These are phyloP conservation scores for sorghum (Sorghum bicolor) DNA, from an alignment of 176 grass and related monocot genomes.

Conservation along the genomic window DNA sequence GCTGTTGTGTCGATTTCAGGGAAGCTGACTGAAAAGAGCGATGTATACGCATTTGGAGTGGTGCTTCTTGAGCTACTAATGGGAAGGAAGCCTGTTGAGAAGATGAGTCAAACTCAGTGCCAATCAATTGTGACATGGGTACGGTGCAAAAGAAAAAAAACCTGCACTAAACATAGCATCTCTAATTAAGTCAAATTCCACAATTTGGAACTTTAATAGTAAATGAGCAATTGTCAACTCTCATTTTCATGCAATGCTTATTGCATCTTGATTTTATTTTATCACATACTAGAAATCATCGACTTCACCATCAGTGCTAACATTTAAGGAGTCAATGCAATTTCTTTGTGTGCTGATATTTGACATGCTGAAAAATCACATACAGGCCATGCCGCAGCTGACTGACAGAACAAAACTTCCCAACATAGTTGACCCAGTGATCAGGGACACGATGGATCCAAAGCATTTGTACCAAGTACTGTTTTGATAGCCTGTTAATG, in stretches of 20 bases:
- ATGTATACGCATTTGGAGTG: slow-evolving; percentile 94
- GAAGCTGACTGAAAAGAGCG: slow-evolving; percentile 94
- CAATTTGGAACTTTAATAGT: neutral
- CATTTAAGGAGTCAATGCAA: neutral
- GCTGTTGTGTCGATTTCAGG: slow-evolving; percentile 45
- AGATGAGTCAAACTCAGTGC: slow-evolving; percentile 68
- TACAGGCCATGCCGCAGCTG: slow-evolving; percentile 93
- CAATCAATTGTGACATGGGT: slow-evolving; percentile 98
- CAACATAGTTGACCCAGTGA: slow-evolving; percentile 90
- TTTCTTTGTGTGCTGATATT: neutral
- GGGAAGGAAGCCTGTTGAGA: slow-evolving; percentile 92
- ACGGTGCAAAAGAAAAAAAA: neutral
- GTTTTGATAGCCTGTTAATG: slow-evolving; percentile 6
- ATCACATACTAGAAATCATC: neutral
- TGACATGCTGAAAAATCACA: slow-evolving; percentile 26
- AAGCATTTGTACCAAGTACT: slow-evolving; percentile 95
- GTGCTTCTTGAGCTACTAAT: slow-evolving; percentile 90
- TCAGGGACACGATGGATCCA: slow-evolving; percentile 84
- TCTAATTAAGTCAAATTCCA: neutral
- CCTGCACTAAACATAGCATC: neutral
- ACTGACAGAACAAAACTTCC: slow-evolving; percentile 93
- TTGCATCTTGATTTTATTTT: neutral
- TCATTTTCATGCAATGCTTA: neutral
- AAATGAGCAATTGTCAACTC: neutral
- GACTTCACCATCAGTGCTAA: neutral